Percentiles rank a stretch among this genome's conserved stretches.
phyloP scores from a whole-genome alignment of 257 asterid genomes.

The Apocynum venetum region DNA sequence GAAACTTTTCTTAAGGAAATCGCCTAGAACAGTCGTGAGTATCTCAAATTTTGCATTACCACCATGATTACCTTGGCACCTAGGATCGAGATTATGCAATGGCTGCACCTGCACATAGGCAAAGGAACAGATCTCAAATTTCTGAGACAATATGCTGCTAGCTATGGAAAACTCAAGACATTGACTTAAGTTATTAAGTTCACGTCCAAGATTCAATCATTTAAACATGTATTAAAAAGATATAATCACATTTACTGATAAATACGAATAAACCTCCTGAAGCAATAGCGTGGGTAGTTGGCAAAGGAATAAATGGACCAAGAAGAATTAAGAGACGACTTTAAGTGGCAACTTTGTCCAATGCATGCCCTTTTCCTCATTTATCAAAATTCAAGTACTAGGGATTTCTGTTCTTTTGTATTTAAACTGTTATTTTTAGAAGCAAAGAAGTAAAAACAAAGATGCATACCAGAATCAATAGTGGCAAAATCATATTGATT shows the following conservation, averaged over 20 bases:
- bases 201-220: neutral
- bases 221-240: neutral
- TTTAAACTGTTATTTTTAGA: neutral
- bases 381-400: neutral
- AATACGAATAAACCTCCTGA: neutral
- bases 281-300: neutral
- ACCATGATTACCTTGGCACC: neutral
- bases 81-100: neutral
- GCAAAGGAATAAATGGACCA: neutral
- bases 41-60: neutral
- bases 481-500: neutral
- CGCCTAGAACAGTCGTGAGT: neutral
- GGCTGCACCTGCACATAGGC: neutral
- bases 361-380: neutral
- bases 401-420: neutral
- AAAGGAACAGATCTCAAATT: neutral
- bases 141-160: neutral
- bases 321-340: neutral
- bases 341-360: too few species aligned
- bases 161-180: neutral
- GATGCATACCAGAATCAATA: neutral
- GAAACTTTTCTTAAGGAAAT: neutral
- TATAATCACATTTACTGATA: neutral
- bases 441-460: neutral
- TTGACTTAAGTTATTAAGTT: neutral